A percentile compares a stretch with the other conserved stretches of the same genome.
Evolutionary conservation across 2,329 filamentous ascomycete genomes (phyloP).

Genomic region (Macroventuria anomochaeta): DNA sequence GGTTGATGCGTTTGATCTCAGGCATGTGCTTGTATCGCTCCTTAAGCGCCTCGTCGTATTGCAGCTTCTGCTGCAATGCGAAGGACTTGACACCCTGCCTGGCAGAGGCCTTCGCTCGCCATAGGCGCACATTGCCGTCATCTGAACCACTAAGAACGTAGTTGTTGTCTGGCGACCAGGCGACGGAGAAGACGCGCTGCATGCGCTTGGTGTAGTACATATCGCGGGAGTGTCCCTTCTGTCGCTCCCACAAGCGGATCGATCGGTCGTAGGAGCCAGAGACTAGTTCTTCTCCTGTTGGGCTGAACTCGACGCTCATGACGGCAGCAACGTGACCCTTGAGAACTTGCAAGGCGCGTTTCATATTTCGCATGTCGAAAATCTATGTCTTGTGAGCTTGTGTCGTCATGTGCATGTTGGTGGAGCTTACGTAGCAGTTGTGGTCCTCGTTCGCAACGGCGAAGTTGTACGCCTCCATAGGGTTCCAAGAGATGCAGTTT

Average conservation of each 20-base stretch:
- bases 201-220: constrained; percentile 98
- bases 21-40: constrained; percentile 93
- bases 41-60: constrained; percentile 87
- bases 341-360: constrained; percentile 84
- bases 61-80: constrained; percentile 82
- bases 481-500: constrained; percentile 95
- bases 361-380: constrained; percentile 93
- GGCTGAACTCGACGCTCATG: constrained; percentile 95
- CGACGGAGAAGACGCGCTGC: constrained; percentile 88
- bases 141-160: constrained; percentile 92
- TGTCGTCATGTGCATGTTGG: not conserved
- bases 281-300: constrained; percentile 92
- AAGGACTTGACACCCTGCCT: constrained; percentile 85
- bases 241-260: constrained; percentile 81
- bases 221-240: constrained; percentile 83
- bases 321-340: constrained; percentile 91
- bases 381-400: constrained; percentile 51
- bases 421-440: constrained; percentile 68
- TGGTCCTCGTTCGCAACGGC: constrained; percentile 94
- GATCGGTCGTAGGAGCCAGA: constrained; percentile 89
- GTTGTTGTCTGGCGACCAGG: constrained; percentile 86
- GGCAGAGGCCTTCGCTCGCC: constrained; percentile 85
- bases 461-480: constrained; percentile 96
- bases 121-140: constrained; percentile 89
- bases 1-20: constrained; percentile 86